Base-by-base conservation (phyloP, 768 basidiomycete genomes). In the Candolleomyces efflorescens region DNA sequence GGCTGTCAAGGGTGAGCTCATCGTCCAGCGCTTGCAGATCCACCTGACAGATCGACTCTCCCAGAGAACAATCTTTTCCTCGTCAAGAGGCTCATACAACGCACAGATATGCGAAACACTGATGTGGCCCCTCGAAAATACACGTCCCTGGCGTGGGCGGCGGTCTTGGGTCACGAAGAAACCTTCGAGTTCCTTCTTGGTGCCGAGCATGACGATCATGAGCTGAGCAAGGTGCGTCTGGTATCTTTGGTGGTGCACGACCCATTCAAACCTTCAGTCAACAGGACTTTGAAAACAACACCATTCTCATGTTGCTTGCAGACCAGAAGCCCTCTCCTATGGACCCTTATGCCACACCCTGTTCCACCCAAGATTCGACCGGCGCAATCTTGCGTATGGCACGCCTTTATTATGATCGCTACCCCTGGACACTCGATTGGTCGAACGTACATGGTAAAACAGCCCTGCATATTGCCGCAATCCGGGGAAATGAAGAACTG, bases 1-100 rank as follows among this genome's bases (percentile, higher is more conserved):
- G 65, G 90, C 90, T 53, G 89, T 92, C 54, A 89, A 89, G 78
- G 90, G 90, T 85, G 54, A 32, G 69, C 61, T 27, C 48, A 20
- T 57, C 23, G 13, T 46, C 50, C 26, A 13, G 37, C 26, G 32
- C 46, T 23, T 41, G 27, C 26, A 62, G 23, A 37, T 15, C 23
- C 37, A 60, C 23, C 62, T 64, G 46, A 62, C 60, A 43, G 41
- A 37, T 55, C 38, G 55, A 56, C 56, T 38, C 56, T 38, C 17
- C 18, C 68, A 98, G 95, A 96, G 75, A 95, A 96, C 75, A 96
- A 96, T 74, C 84, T 97, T 62, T 89, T 94, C 64, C 85, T 96
- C 60, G 92, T 97, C 67, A 90, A 86, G 74, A 83, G 95, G 37
- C 86, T 98, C 63, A 80, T 93, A 55, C 85, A 90, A 70, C 77